Conservation (phyloP, 2,329 filamentous ascomycete genomes). For the Zasmidium angulare region DNA sequence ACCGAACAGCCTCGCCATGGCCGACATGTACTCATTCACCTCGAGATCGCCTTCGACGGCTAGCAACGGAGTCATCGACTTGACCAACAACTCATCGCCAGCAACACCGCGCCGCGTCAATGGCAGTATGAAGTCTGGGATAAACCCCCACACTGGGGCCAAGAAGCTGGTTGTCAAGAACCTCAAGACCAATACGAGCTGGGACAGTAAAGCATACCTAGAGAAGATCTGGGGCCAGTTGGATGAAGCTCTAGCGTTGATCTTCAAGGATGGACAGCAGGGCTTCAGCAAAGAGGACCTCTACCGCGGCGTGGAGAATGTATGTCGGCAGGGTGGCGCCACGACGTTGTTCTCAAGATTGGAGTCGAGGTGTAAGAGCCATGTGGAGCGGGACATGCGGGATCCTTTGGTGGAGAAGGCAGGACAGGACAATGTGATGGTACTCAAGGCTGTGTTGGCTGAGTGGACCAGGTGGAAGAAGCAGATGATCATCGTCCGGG, state of each 20-base stretch:
- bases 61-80: conserved; percentile 38
- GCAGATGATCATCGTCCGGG: conserved; percentile 77
- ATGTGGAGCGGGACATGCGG: conserved; percentile 60
- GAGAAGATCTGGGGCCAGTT: conserved; percentile 72
- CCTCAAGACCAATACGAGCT: conserved; percentile 64
- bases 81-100: conserved; percentile 44
- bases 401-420: conserved; percentile 58
- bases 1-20: conserved; percentile 29
- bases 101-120: conserved; percentile 25
- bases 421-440: conserved; percentile 60
- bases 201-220: conserved; percentile 75
- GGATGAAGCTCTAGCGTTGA: conserved; percentile 67
- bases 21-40: conserved; percentile 58
- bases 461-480: conserved; percentile 77
- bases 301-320: conserved; percentile 86
- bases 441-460: conserved; percentile 59
- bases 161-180: conserved; percentile 95
- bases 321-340: conserved; percentile 77
- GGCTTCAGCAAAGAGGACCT: conserved; percentile 76
- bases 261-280: conserved; percentile 66
- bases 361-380: conserved; percentile 62
- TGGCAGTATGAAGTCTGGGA: conserved; percentile 42
- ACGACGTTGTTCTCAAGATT: conserved; percentile 67
- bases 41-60: conserved; percentile 36
- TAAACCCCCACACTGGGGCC: conserved; percentile 73